Percentiles rank a stretch among this genome's conserved stretches.
Evolutionary conservation across 176 grass and related monocot genomes (phyloP).

Genomic region (Ensete glaucum): DNA sequence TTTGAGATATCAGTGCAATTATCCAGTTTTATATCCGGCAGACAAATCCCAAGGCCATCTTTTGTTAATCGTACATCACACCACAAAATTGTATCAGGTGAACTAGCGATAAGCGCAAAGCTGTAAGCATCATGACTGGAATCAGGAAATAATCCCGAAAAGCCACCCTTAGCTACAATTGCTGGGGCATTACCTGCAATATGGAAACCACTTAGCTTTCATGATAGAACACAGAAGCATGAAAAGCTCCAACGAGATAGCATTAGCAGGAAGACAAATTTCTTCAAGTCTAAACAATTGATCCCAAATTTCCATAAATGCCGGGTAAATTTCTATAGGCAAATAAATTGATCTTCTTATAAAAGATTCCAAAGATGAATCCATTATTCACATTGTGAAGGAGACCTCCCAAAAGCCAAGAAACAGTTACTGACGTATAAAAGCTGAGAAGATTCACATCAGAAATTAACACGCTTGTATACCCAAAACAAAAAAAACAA

Average conservation of each 20-base stretch:
- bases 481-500: too few species aligned
- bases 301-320: neutral
- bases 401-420: neutral
- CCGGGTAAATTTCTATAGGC: too few species aligned
- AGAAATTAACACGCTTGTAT: too few species aligned
- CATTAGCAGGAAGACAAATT: neutral
- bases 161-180: slow-evolving; percentile 63
- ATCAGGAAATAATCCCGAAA: slow-evolving; percentile 77
- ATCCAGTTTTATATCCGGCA: slow-evolving; percentile 46
- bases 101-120: slow-evolving; percentile 7
- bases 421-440: neutral
- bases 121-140: slow-evolving; percentile 31
- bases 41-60: slow-evolving; percentile 58
- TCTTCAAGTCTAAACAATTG: neutral
- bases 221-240: neutral
- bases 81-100: slow-evolving; percentile 32
- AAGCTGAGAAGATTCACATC: neutral
- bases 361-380: neutral
- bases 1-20: slow-evolving; percentile 38
- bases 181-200: slow-evolving; percentile 42
- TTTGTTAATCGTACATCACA: slow-evolving; percentile 67
- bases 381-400: neutral
- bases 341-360: too few species aligned
- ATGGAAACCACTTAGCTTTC: neutral
- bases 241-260: neutral